Base-by-base conservation (phyloP, 345 rosid genomes). In the Syzygium aqueum region DNA sequence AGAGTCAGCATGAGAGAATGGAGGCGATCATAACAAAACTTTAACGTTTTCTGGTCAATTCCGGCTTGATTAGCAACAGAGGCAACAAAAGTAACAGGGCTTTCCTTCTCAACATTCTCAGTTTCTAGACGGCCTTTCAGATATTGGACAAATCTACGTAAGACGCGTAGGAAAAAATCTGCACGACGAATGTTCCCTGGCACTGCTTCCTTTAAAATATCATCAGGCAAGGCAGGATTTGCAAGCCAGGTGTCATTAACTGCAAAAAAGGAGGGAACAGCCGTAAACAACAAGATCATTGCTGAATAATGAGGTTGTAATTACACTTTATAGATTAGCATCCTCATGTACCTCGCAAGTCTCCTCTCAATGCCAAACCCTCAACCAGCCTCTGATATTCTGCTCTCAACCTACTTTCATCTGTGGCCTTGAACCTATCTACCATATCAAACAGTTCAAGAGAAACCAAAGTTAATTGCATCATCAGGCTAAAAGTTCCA, bases 361-460 rank as follows among this genome's bases (percentile, higher is more conserved):
- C 94, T 92, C 98, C 98, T 92, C 99, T 94, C 63, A 85, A 89
- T 87, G 99, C 99, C 92, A 97, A 92, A 89, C 99, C 99, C 88
- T 97, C 97, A 87, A 97, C 97, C 63, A 97, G 95, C 63, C 98
- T 94, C 90, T 92, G 94, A 89, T 97, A 97, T 92, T 97, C 99
- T 90, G 98, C 94, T 88, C 95, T 98, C 90, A 97, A 88, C 90
- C 99, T 94, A 88, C 96, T 93, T 53, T 95, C 99, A 93, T 97
- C 99, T 52, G 98, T 93, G 93, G 97, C 95, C 96, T 95, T 96
- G 94, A 96, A 97, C 99, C 99, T 97, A 96, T 97, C 99, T 96
- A 97, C 95, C 99, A 95, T 87, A 89, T 90, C 91, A 92, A 89
- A 89, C 91, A 91, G 84, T 86, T 89, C 87, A 90, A 90, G 90